phyloP scores from a whole-genome alignment of 2,329 filamentous ascomycete genomes.

The Sclerotinia spermophila region DNA sequence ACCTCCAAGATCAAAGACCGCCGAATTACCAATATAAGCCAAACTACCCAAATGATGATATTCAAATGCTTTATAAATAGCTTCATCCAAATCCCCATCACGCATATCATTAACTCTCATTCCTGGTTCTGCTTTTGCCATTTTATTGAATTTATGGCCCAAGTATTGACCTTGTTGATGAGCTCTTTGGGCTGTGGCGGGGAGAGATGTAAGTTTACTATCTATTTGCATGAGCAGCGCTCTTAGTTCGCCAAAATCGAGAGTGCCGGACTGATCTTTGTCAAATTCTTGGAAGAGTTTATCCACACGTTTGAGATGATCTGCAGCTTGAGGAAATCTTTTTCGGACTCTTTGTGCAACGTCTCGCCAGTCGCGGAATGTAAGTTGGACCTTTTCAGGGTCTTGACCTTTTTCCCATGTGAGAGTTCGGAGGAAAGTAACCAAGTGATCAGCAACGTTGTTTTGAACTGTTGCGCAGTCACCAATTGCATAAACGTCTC shows the following conservation, averaged over 20 bases:
- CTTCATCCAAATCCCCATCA: conserved; percentile 87
- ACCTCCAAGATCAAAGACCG: conserved; percentile 82
- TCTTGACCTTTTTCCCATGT: conserved; percentile 92
- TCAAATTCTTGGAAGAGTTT: conserved; percentile 90
- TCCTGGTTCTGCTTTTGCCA: conserved; percentile 73
- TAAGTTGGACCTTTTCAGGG: conserved; percentile 80
- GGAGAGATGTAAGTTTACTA: conserved; percentile 86
- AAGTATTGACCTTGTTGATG: conserved; percentile 95
- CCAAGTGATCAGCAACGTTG: conserved; percentile 87
- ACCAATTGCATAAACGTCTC: conserved; percentile 94
- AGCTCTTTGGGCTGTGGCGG: conserved; percentile 91
- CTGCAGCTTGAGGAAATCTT: conserved; percentile 85
- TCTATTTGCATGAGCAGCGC: conserved; percentile 92
- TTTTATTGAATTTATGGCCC: conserved; percentile 88
- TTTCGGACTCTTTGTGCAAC: conserved; percentile 81
- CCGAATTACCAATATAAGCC: conserved; percentile 94
- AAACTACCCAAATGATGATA: conserved; percentile 89
- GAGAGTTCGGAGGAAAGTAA: conserved; percentile 82
- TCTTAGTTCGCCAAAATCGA: conserved; percentile 88
- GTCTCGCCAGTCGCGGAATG: conserved; percentile 81
- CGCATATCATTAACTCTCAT: conserved; percentile 74
- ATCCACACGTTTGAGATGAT: conserved; percentile 84
- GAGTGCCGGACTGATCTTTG: conserved; percentile 84
- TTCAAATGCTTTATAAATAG: conserved; percentile 90
- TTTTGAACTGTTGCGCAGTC: conserved; percentile 97